A percentile compares a stretch with the other conserved stretches of the same genome.
Conservation (phyloP, 805 yeast species). For the Blastobotrys americana region DNA sequence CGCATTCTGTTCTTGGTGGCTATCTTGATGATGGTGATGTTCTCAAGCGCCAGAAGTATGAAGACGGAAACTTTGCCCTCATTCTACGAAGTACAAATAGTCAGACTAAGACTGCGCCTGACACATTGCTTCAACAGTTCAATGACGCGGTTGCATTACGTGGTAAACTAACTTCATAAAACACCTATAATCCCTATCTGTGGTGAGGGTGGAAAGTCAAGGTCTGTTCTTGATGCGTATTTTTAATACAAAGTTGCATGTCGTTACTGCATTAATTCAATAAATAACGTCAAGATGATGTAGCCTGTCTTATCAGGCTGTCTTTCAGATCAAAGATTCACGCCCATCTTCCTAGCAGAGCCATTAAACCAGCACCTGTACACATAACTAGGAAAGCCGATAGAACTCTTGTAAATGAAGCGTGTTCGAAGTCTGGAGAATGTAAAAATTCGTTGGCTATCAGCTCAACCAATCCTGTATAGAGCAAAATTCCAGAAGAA, state of each 20-base stretch:
- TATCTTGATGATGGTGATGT: constrained; percentile 25
- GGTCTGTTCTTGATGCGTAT: too few relatives aligned
- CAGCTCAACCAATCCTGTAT: constrained; percentile 70
- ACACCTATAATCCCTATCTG: too few relatives aligned
- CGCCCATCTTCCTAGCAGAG: constrained; percentile 60
- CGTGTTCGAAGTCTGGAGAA: constrained; percentile 27
- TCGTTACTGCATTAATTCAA: too few relatives aligned
- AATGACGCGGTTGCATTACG: not conserved
- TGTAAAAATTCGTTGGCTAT: constrained; percentile 70
- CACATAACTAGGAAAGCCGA: constrained; percentile 32
- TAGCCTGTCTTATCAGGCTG: too few relatives aligned
- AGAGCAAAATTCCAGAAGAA: constrained; percentile 70
- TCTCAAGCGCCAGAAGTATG: constrained; percentile 18
- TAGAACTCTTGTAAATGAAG: constrained; percentile 17
- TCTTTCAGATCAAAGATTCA: too few relatives aligned
- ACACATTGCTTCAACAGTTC: not conserved
- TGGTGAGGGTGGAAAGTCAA: too few relatives aligned
- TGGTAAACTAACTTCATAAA: too few relatives aligned
- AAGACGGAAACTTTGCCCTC: constrained; percentile 26
- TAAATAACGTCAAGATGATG: too few relatives aligned
- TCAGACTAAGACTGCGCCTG: not conserved
- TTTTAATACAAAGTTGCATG: too few relatives aligned
- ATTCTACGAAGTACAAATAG: constrained; percentile 14
- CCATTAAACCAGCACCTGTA: constrained; percentile 55
- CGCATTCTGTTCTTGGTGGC: constrained; percentile 47